These are phyloP conservation scores for Candida anglica DNA, from an alignment of 805 yeast species.

Conservation along the genomic window DNA sequence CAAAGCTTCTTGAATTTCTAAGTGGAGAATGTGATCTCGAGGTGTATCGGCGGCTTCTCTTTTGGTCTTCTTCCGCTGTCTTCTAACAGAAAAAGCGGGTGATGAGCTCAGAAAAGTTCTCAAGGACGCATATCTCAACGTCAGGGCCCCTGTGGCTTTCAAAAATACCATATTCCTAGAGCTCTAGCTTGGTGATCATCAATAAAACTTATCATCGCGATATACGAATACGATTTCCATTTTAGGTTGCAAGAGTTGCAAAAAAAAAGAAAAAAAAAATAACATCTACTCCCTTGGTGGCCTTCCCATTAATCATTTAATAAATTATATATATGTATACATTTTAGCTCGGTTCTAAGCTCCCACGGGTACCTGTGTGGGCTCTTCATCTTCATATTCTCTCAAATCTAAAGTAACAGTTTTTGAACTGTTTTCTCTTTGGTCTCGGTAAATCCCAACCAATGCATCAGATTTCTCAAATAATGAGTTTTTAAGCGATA, in stretches of 20 bases:
- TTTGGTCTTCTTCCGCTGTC: constrained; percentile 20
- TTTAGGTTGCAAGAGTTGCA: constrained; percentile 35
- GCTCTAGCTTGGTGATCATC: too few species aligned
- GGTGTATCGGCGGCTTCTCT: constrained; percentile 25
- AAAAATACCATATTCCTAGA: too few species aligned
- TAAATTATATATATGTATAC: too few species aligned
- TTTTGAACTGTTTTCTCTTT: constrained; percentile 63
- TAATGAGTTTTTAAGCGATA: constrained; percentile 80
- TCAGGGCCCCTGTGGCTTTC: too few species aligned
- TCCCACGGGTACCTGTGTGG: background rate
- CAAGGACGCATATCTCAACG: too few species aligned
- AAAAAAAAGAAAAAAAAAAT: too few species aligned
- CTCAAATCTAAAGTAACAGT: constrained; percentile 72
- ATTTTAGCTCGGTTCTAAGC: too few species aligned
- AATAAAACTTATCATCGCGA: constrained; percentile 33
- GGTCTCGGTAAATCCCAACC: constrained; percentile 90
- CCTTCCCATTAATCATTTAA: too few species aligned
- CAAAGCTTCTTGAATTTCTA: constrained; percentile 23
- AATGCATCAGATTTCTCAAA: constrained; percentile 87
- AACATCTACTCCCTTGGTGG: too few species aligned
- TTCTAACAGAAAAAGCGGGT: too few species aligned
- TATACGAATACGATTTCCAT: constrained; percentile 46
- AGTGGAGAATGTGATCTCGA: constrained; percentile 16
- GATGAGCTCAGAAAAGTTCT: too few species aligned
- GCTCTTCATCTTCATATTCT: constrained; percentile 45